Percentiles rank a stretch among this genome's conserved stretches.
Conservation (phyloP, 202 grass and related monocot species). For the Setaria italica region DNA sequence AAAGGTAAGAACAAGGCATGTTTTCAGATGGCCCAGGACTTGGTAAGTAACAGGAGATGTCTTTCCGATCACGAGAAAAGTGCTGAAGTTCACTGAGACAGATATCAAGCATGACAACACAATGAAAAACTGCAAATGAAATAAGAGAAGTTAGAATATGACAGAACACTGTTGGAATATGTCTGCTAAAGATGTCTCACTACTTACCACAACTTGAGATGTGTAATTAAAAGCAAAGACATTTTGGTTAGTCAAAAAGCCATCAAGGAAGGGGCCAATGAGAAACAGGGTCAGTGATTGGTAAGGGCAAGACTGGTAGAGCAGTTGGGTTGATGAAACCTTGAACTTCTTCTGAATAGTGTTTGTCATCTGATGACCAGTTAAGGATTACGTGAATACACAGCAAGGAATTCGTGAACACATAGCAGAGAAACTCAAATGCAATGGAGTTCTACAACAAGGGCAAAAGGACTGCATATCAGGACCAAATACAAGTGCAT, state of each 20-base stretch:
- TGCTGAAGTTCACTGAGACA: slow-evolving; percentile 83
- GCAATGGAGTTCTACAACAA: slow-evolving; percentile 8
- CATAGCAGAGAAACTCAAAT: slow-evolving; percentile 20
- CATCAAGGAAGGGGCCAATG: slow-evolving; percentile 96
- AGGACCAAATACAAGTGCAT: slow-evolving; percentile 15
- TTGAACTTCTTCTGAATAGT: slow-evolving; percentile 99
- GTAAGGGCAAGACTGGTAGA: slow-evolving; percentile 97
- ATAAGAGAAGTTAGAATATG: slow-evolving; percentile 44
- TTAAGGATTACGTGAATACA: slow-evolving; percentile 60
- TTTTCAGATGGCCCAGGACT: slow-evolving; percentile 89
- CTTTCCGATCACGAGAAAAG: slow-evolving; percentile 83
- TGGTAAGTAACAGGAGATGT: slow-evolving; percentile 86
- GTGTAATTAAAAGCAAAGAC: slow-evolving; percentile 95
- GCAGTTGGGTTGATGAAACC: slow-evolving; percentile 96
- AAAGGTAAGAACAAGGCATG: slow-evolving; percentile 78
- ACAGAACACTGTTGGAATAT: slow-evolving; percentile 6
- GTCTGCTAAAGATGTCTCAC: slow-evolving; percentile 16
- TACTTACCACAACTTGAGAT: slow-evolving; percentile 91
- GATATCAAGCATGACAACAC: slow-evolving; percentile 76
- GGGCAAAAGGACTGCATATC: not conserved
- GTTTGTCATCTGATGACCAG: slow-evolving; percentile 89
- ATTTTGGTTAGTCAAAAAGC: slow-evolving; percentile 89
- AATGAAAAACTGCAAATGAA: slow-evolving; percentile 68
- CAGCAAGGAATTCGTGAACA: slow-evolving; percentile 42
- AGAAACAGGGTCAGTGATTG: slow-evolving; percentile 93